Evolutionary conservation across 2,329 filamentous ascomycete genomes (phyloP), one percentile per base, ranked within the genome.

Genomic region (Stachybotrys echinatus): DNA sequence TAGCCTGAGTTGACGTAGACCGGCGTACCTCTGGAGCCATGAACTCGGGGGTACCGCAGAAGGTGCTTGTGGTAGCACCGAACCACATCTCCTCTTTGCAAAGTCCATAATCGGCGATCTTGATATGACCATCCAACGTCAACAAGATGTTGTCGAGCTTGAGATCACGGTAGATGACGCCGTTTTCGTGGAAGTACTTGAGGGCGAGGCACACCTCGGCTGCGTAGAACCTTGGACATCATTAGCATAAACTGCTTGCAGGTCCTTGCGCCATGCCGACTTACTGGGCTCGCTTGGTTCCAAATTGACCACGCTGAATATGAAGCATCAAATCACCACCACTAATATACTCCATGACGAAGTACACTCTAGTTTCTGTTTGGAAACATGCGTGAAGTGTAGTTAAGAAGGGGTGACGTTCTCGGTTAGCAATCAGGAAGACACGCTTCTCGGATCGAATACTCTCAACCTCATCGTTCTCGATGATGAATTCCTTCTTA

Each of bases 81-180:
- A 95, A 99, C 92, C 92, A 99, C 94, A 99, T 99, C 61, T 99
- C 92, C 67, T 99, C 94, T 72, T 99, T 99, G 76, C 95, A 99
- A 45, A 99, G 82, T 82, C 94, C 94, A 67, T 96, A 99, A 79
- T 99, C 94, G 48, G 83, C 94, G 76, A 99, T 91, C 79, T 97
- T 97, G 76, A 99, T 95, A 68, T 99, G 94, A 22, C 94, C 94
- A 64, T 99, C 94, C 43, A 96, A 78, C 1, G 91, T 95, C 62
- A 99, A 76, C 44, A 99, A 80, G 65, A 99, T 99, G 68, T 99
- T 86, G 70, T 86, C 83, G 7, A 90, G 88, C 75, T 99, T 99
- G 65, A 99, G 73, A 74, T 99, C 94, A 72, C 94, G 89, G 71
- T 99, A 99, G 60, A 99, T 96, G 64, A 99, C 94, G 49, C 94